phyloP scores from a whole-genome alignment of 805 yeast genomes.

The Yarrowia sp. region DNA sequence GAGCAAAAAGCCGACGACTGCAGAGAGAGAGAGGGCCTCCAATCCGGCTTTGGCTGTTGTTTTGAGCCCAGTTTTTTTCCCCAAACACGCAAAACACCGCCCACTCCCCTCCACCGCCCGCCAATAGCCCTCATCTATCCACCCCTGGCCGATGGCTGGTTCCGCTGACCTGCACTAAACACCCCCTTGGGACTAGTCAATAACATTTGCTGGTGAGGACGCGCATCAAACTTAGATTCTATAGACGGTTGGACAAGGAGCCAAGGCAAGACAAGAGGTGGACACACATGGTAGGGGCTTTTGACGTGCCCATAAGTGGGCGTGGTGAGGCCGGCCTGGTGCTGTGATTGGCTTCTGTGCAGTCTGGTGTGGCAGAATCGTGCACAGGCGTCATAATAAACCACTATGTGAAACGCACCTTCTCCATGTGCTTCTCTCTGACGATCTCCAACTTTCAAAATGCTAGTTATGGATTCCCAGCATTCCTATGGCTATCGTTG shows the following conservation, averaged over 20 bases:
- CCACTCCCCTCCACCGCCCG: no score
- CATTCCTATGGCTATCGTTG: no score
- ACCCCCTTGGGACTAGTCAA: conserved; percentile 15
- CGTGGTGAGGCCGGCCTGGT: background rate
- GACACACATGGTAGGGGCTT: background rate
- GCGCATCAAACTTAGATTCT: background rate
- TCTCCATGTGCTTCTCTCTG: no score
- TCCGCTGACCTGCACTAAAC: background rate
- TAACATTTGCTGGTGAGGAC: background rate
- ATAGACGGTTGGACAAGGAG: background rate
- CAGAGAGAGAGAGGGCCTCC: no score
- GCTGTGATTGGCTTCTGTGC: no score
- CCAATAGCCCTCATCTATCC: background rate
- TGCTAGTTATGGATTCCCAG: no score
- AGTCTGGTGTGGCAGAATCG: no score
- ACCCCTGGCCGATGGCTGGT: conserved; percentile 2
- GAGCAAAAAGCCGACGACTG: background rate
- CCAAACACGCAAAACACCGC: background rate
- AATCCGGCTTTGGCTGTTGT: no score
- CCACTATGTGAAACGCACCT: no score
- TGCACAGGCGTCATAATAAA: no score
- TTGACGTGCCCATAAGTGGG: background rate
- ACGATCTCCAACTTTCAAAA: no score
- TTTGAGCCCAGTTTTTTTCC: background rate
- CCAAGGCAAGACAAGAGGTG: background rate